phyloP scores from a whole-genome alignment of 306 rosid species.

The Lablab purpureus region DNA sequence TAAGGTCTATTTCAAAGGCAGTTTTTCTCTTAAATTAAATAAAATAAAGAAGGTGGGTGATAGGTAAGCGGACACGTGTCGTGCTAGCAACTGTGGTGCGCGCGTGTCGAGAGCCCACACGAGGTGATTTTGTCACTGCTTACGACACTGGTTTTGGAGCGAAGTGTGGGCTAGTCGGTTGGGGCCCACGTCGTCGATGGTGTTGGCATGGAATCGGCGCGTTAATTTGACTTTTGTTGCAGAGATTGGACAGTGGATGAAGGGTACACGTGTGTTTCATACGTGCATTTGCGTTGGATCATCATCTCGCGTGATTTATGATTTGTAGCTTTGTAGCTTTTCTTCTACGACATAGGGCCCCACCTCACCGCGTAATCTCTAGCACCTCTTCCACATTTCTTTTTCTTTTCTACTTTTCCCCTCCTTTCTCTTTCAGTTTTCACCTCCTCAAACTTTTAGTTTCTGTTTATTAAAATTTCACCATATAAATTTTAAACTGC shows the following conservation, averaged over 20 bases:
- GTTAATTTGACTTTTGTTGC: conserved; percentile 43
- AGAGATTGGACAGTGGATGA: conserved; percentile 38
- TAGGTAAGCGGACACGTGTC: conserved; percentile 64
- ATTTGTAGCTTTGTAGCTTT: conserved; percentile 40
- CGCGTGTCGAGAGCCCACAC: conserved; percentile 60
- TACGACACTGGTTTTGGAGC: conserved; percentile 76
- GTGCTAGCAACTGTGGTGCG: conserved; percentile 39
- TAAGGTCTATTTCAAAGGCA: neutral
- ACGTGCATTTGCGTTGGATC: conserved; percentile 37
- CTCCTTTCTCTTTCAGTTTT: neutral
- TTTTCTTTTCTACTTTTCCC: neutral
- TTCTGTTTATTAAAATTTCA: too few species aligned
- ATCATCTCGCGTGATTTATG: conserved; percentile 49
- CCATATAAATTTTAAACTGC: too few species aligned
- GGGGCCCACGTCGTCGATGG: conserved; percentile 47
- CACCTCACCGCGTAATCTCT: conserved; percentile 51
- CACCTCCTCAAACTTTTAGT: neutral
- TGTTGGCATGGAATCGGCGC: conserved; percentile 60
- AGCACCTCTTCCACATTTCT: neutral
- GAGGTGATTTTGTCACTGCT: conserved; percentile 85
- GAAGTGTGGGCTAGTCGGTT: conserved; percentile 51
- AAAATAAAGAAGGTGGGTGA: conserved; percentile 24
- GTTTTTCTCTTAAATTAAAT: neutral
- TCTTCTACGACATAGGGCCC: conserved; percentile 36
- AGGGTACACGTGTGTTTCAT: conserved; percentile 37